Conservation (phyloP, 345 rosid genomes). For the Salix arbutifolia region DNA sequence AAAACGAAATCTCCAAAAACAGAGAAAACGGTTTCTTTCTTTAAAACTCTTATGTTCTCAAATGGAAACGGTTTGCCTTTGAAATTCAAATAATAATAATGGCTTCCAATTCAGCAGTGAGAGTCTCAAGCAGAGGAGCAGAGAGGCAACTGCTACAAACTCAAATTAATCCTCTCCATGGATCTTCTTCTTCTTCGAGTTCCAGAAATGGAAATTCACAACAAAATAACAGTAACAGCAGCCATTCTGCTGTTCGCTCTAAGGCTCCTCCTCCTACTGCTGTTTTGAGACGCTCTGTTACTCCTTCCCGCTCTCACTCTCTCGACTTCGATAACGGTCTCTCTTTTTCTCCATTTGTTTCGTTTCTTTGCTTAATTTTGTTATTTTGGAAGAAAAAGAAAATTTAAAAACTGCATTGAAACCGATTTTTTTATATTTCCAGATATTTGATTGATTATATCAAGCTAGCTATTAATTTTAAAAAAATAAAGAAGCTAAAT, state of each 20-base stretch:
- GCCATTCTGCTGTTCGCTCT: slow-evolving; percentile 25
- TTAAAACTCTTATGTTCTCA: slow-evolving; percentile 2
- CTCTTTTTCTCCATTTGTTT: not conserved
- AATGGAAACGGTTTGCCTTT: not conserved
- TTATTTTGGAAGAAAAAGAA: too few species aligned
- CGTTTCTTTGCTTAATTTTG: not conserved
- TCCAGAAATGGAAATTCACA: slow-evolving; percentile 36
- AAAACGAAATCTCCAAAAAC: not conserved
- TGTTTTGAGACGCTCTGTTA: slow-evolving; percentile 58
- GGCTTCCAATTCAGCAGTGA: slow-evolving; percentile 32
- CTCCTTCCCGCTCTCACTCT: slow-evolving; percentile 52
- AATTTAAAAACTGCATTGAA: not conserved
- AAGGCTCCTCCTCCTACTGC: slow-evolving; percentile 8
- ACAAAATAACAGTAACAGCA: not conserved
- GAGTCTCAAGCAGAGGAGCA: slow-evolving; percentile 28
- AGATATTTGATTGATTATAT: too few species aligned
- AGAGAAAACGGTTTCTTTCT: not conserved
- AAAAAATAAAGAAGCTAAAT: not conserved
- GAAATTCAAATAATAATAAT: slow-evolving; percentile 19
- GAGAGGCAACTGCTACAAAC: slow-evolving; percentile 29
- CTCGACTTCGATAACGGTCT: slow-evolving; percentile 48
- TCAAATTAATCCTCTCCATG: slow-evolving; percentile 16
- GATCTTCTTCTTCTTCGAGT: slow-evolving; percentile 28
- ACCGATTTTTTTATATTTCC: not conserved
- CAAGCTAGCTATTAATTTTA: too few species aligned